Evolutionary conservation across 805 yeast genomes (phyloP).

Genomic region (Saccharomyces jurei): DNA sequence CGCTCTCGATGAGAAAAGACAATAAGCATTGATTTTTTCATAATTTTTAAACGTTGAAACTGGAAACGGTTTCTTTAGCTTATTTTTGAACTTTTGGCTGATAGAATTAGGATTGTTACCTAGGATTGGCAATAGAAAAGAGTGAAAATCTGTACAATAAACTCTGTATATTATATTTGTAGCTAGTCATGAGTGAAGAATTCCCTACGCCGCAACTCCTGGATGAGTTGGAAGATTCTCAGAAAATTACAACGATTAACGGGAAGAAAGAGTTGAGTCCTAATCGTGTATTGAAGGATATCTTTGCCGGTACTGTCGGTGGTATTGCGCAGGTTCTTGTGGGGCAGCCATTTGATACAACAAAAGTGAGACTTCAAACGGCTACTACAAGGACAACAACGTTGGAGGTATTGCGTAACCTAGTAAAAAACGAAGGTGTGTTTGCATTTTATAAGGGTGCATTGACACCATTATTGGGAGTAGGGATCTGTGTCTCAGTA

Average conservation of each 20-base stretch:
- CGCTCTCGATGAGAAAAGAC: background rate
- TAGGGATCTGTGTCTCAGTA: constrained; percentile 96
- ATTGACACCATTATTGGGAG: constrained; percentile 84
- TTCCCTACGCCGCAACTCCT: constrained; percentile 26
- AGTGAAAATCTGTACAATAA: background rate
- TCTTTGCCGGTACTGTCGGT: constrained; percentile 87
- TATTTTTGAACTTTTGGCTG: background rate
- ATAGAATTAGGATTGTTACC: background rate
- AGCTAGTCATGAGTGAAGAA: constrained; percentile 28
- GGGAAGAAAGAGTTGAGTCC: background rate
- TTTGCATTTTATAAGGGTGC: constrained; percentile 90
- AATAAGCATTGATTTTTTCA: background rate
- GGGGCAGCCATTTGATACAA: constrained; percentile 95
- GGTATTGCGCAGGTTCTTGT: constrained; percentile 92
- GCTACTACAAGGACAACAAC: constrained; percentile 69
- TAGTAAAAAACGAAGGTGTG: constrained; percentile 74
- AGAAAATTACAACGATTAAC: background rate
- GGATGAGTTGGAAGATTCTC: constrained; percentile 20
- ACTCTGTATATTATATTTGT: background rate
- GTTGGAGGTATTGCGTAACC: constrained; percentile 62
- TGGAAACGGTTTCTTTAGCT: background rate
- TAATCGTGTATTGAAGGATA: constrained; percentile 46
- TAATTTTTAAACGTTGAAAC: background rate
- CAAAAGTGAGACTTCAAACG: constrained; percentile 86
- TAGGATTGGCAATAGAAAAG: background rate